phyloP scores from a whole-genome alignment of 2,329 filamentous ascomycete genomes.

The Apiospora hydei region DNA sequence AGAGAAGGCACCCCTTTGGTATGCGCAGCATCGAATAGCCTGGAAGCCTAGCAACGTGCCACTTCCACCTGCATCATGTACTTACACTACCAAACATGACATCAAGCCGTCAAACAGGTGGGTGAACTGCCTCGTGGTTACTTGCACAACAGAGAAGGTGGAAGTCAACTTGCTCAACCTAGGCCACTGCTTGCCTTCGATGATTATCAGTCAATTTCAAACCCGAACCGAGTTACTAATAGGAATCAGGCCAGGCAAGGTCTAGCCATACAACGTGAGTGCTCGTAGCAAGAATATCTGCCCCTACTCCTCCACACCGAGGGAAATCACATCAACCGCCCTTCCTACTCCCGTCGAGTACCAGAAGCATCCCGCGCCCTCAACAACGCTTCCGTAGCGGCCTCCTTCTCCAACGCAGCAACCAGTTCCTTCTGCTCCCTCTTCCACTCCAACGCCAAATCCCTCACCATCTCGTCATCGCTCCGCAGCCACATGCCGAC shows the following conservation, averaged over 20 bases:
- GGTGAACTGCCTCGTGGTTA: not conserved
- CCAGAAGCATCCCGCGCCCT: not conserved
- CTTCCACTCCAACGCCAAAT: not conserved
- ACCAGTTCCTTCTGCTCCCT: not conserved
- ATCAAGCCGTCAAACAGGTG: too few relatives aligned
- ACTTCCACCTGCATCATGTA: not conserved
- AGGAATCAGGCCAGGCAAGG: not conserved
- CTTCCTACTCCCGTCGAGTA: not conserved
- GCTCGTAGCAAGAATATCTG: not conserved
- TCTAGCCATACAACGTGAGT: not conserved
- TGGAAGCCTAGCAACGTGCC: too few relatives aligned
- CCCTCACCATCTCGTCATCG: slow-evolving; percentile 3
- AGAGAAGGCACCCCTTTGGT: not conserved
- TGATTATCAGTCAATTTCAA: not conserved
- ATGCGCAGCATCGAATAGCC: too few relatives aligned
- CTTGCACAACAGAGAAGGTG: not conserved
- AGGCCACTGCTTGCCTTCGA: not conserved
- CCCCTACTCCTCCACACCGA: not conserved
- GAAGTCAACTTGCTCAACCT: not conserved
- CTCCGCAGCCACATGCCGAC: not conserved
- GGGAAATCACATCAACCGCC: not conserved
- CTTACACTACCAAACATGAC: too few relatives aligned
- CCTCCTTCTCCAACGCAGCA: not conserved
- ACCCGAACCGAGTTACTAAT: not conserved
- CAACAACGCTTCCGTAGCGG: not conserved